Base-by-base conservation (phyloP, 176 grass and related monocot genomes). In the Raddia guianensis region DNA sequence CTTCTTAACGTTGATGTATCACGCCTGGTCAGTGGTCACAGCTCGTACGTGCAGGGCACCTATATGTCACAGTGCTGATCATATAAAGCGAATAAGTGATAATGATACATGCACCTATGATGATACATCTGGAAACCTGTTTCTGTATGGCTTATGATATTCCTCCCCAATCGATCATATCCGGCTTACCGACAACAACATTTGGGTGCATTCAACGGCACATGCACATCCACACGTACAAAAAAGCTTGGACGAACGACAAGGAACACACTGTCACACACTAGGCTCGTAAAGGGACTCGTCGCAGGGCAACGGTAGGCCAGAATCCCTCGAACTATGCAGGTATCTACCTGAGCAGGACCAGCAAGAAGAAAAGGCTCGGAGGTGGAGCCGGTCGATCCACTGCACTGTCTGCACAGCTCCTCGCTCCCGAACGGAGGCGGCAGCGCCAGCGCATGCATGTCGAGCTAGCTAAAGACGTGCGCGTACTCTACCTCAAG, bases 161-260 rank as follows among this genome's bases (percentile, higher is more conserved):
- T 63, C 64, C 70, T 68, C 75, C 81, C 67, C 20, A 67, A 67
- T 55, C 50, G 37, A 86, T 85, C 49, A 68, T 82, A 86, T 27
- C 83, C 63, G 15, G 66, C 42, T 64, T 61, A 13, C 88, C 83
- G 88, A 86, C 83, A 82, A 73, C 8, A 90, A 45, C 43, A 8
- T 78, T 90, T 86, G 83, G 88, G 73, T 65, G 46, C 73, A 86
- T 89, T 86, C 83, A 82, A 78, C 83, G 78, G 78, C 54, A 47
- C 5, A 40, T 40, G 37, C 1, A 40, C 33, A 35, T 60, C 68
- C 84, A 70, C 76, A 46, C 32, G 37, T 40, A 9, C 12, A 53
- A 57, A 74, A 74, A 80, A 55, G 71, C 8, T 64, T 56, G 56
- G 7, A 8, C 63, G 64, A 84, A 75, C 84, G 80, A 89, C 87